Conservation (phyloP, 306 rosid species). For the Argentina anserina region DNA sequence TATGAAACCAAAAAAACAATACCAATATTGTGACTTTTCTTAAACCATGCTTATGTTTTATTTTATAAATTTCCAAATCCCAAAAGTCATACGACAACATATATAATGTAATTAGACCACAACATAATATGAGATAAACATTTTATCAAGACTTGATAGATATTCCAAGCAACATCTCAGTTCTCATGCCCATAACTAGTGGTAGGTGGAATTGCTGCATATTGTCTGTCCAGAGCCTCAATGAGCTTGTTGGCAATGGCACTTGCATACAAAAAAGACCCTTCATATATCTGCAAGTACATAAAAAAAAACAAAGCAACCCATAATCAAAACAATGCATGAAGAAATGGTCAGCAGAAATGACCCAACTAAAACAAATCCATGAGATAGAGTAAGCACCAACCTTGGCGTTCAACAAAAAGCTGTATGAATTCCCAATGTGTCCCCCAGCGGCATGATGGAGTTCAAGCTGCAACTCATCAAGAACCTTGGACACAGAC, state of each 20-base stretch:
- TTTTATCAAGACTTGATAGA: no score
- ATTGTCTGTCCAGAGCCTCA: slow-evolving; percentile 28
- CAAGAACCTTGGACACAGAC: slow-evolving; percentile 52
- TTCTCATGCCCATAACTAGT: no score
- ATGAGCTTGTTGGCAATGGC: slow-evolving; percentile 34
- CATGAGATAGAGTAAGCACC: background rate
- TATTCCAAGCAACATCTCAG: no score
- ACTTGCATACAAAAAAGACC: slow-evolving; percentile 29
- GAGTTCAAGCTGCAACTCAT: slow-evolving; percentile 72
- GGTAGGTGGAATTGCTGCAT: slow-evolving; percentile 11
- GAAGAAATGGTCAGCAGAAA: no score
- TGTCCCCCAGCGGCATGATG: slow-evolving; percentile 86
- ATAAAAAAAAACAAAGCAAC: background rate
- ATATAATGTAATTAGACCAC: no score
- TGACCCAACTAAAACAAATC: background rate
- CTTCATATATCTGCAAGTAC: slow-evolving; percentile 28
- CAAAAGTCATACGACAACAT: no score
- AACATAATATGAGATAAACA: no score
- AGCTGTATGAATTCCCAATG: slow-evolving; percentile 75
- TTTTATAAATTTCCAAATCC: no score
- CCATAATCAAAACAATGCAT: background rate
- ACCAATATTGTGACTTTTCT: no score
- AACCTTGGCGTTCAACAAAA: slow-evolving; percentile 77
- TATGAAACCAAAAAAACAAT: no score
- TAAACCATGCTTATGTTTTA: no score